Percentiles rank a stretch among this genome's conserved stretches.
These are phyloP conservation scores for Coemansia sp. DNA, from an alignment of 192 early-diverging fungal species.

Conservation along the genomic window DNA sequence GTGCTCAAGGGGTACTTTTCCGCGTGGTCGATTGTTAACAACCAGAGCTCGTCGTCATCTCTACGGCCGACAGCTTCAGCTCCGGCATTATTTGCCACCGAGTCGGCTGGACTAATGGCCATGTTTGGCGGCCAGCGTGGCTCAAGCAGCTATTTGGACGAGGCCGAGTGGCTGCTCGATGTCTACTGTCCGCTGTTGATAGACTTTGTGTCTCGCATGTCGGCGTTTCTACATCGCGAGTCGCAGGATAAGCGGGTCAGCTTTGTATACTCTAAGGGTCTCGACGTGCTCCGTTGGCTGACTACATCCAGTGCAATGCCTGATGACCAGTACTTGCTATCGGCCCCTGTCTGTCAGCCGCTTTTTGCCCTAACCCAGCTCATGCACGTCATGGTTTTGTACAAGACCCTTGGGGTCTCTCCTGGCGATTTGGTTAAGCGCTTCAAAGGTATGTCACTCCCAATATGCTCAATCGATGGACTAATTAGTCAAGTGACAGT, in stretches of 20 bases:
- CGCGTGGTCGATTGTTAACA: constrained; percentile 17
- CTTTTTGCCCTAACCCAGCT: constrained; percentile 90
- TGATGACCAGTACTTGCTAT: constrained; percentile 71
- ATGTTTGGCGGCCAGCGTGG: constrained; percentile 97
- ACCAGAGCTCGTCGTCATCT: neutral
- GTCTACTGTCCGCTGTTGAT: constrained; percentile 76
- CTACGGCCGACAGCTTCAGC: neutral
- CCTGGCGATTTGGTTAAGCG: constrained; percentile 47
- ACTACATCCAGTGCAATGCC: constrained; percentile 69
- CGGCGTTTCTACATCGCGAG: constrained; percentile 64
- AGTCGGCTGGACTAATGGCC: too few relatives aligned
- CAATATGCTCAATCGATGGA: neutral
- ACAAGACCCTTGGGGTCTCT: constrained; percentile 63
- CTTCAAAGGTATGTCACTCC: constrained; percentile 37
- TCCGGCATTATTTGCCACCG: constrained; percentile 41
- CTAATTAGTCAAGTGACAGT: neutral
- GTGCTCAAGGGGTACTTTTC: constrained; percentile 38
- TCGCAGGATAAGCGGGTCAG: constrained; percentile 61
- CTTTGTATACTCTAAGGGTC: constrained; percentile 65
- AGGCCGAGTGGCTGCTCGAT: constrained; percentile 72
- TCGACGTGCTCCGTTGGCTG: constrained; percentile 85
- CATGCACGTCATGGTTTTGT: constrained; percentile 75
- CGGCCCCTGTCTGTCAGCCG: constrained; percentile 78
- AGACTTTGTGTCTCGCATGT: constrained; percentile 76
- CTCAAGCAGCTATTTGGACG: constrained; percentile 82